These are phyloP conservation scores for Dendryphion nanum DNA, from an alignment of 2,329 filamentous ascomycete genomes.

Conservation along the genomic window DNA sequence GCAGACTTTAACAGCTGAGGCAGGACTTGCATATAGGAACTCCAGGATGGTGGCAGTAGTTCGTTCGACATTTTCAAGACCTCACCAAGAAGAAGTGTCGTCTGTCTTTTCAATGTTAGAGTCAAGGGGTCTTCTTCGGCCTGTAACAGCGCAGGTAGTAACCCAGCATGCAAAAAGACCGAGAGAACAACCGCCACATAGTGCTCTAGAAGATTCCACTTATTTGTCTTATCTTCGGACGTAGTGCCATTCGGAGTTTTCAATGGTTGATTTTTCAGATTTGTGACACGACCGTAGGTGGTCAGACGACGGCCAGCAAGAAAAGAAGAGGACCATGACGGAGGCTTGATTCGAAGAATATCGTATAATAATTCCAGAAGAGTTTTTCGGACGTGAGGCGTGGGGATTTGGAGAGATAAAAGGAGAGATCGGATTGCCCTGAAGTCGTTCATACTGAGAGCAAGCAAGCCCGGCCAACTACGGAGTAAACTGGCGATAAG, in stretches of 20 bases:
- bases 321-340: slow-evolving; percentile 94
- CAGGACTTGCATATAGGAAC: slow-evolving; percentile 79
- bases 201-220: slow-evolving; percentile 83
- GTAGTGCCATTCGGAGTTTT: slow-evolving; percentile 59
- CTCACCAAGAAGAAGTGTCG: slow-evolving; percentile 86
- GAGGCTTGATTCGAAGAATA: slow-evolving; percentile 82
- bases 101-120: slow-evolving; percentile 76
- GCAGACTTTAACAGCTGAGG: slow-evolving; percentile 81
- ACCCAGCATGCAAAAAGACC: slow-evolving; percentile 76
- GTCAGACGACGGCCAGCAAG: slow-evolving; percentile 88
- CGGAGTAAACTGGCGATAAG: slow-evolving; percentile 90
- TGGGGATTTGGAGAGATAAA: slow-evolving; percentile 61
- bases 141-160: slow-evolving; percentile 55
- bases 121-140: slow-evolving; percentile 69
- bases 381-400: slow-evolving; percentile 63
- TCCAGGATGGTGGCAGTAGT: slow-evolving; percentile 78
- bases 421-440: slow-evolving; percentile 78
- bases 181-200: slow-evolving; percentile 88
- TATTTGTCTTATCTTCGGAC: slow-evolving; percentile 60
- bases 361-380: slow-evolving; percentile 86
- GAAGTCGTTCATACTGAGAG: slow-evolving; percentile 83
- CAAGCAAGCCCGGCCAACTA: slow-evolving; percentile 90
- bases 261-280: slow-evolving; percentile 64
- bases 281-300: slow-evolving; percentile 92
- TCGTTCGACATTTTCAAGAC: slow-evolving; percentile 86